Conservation (phyloP, 2,329 filamentous ascomycete genomes). For the Aphanocladium album region DNA sequence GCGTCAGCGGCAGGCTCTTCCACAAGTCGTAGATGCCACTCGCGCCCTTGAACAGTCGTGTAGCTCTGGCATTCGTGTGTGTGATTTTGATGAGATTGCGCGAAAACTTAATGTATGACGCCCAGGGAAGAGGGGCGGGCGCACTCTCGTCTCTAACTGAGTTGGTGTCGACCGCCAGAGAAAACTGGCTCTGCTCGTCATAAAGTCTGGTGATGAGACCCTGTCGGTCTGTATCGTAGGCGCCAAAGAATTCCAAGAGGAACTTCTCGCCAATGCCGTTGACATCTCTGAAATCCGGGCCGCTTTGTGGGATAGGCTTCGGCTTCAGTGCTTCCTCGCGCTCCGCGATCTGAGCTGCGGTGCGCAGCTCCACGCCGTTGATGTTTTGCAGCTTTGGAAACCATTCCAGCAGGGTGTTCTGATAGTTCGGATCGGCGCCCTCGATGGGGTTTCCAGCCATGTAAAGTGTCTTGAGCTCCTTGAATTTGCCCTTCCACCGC, state of each 20-base stretch:
- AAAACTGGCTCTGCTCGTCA: slow-evolving; percentile 70
- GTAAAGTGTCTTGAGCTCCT: slow-evolving; percentile 71
- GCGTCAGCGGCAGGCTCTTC: slow-evolving; percentile 64
- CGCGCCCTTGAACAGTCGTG: slow-evolving; percentile 61
- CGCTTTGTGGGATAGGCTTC: slow-evolving; percentile 56
- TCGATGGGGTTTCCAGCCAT: slow-evolving; percentile 73
- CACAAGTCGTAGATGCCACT: slow-evolving; percentile 64
- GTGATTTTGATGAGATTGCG: slow-evolving; percentile 71
- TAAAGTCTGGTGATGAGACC: slow-evolving; percentile 64
- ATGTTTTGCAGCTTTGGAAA: slow-evolving; percentile 76
- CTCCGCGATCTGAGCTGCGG: slow-evolving; percentile 62
- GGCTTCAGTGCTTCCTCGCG: slow-evolving; percentile 44
- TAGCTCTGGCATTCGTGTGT: slow-evolving; percentile 53
- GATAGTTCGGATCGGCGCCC: slow-evolving; percentile 52
- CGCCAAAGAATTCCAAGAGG: slow-evolving; percentile 65
- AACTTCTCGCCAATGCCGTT: slow-evolving; percentile 71
- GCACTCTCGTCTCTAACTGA: slow-evolving; percentile 44
- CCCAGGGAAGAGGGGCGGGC: slow-evolving; percentile 56
- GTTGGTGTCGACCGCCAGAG: slow-evolving; percentile 63
- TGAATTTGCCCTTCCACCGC: slow-evolving; percentile 76
- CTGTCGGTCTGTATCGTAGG: slow-evolving; percentile 68
- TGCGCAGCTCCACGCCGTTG: slow-evolving; percentile 70
- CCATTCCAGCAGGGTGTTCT: slow-evolving; percentile 68
- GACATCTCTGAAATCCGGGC: slow-evolving; percentile 69
- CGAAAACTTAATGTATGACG: slow-evolving; percentile 69